phyloP scores from a whole-genome alignment of 2,329 filamentous ascomycete genomes.

The Diplocarpon rosae region DNA sequence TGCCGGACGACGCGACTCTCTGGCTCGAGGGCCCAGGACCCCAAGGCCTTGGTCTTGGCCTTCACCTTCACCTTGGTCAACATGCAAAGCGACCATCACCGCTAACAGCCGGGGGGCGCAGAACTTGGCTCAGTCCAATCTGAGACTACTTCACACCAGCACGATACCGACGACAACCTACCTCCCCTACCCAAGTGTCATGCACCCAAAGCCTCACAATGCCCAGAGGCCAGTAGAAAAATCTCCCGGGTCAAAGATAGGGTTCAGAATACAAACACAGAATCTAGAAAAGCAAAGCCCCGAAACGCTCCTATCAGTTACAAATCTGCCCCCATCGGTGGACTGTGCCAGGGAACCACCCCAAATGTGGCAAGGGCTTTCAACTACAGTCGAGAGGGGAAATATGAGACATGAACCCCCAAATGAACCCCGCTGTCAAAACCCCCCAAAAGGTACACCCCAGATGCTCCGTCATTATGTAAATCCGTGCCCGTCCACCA shows the following conservation, averaged over 20 bases:
- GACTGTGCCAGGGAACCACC: constrained; percentile 11
- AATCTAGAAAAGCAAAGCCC: constrained; percentile 20
- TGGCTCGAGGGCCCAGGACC: too few species aligned
- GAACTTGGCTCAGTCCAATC: too few species aligned
- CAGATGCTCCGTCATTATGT: constrained; percentile 26
- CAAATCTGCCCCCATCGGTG: constrained; percentile 14
- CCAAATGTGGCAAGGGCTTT: constrained; percentile 20
- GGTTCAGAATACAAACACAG: constrained; percentile 18
- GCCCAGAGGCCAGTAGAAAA: not conserved
- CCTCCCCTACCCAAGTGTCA: too few species aligned
- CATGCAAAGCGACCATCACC: too few species aligned
- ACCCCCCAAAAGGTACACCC: constrained; percentile 21
- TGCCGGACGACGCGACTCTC: too few species aligned
- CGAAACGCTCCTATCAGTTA: constrained; percentile 25
- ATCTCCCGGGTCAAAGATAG: constrained; percentile 5
- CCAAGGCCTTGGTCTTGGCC: too few species aligned
- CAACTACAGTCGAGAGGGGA: constrained; percentile 23
- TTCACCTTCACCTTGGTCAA: too few species aligned
- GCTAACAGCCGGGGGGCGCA: too few species aligned
- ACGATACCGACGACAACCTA: too few species aligned
- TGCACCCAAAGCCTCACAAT: constrained; percentile 7
- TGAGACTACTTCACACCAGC: too few species aligned
- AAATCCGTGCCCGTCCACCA: constrained; percentile 16
- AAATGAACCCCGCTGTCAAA: constrained; percentile 16
- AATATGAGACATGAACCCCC: constrained; percentile 17